phyloP scores from a whole-genome alignment of 345 rosid genomes.

The Eucalyptus shirleyi region DNA sequence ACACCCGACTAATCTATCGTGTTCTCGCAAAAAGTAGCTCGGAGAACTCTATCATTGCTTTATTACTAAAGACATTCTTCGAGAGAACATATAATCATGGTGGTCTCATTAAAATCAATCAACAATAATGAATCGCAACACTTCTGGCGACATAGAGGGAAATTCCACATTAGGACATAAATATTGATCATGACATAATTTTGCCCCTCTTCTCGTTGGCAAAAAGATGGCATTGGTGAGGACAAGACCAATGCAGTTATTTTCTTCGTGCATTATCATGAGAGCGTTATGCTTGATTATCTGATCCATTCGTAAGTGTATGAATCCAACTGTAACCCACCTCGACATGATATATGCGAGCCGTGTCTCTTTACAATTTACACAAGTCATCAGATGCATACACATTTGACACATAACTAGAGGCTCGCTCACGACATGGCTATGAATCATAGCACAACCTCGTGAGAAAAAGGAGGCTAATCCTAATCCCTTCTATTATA shows the following conservation, averaged over 20 bases:
- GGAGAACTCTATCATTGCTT: too few species aligned
- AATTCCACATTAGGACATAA: background rate
- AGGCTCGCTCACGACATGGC: background rate
- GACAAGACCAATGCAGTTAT: accelerated
- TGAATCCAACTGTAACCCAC: accelerated
- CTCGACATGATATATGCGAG: background rate
- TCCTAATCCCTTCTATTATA: background rate
- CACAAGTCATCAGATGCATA: background rate
- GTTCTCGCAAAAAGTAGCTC: background rate
- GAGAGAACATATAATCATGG: accelerated
- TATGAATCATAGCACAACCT: background rate
- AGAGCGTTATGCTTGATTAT: background rate
- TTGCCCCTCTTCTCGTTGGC: background rate
- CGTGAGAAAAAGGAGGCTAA: background rate
- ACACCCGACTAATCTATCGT: background rate
- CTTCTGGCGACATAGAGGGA: accelerated
- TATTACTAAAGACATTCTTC: accelerated
- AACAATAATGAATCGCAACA: background rate
- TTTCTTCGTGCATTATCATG: background rate
- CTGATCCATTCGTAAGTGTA: background rate
- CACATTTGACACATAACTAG: accelerated
- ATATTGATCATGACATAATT: background rate
- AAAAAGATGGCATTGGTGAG: background rate
- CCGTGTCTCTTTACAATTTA: background rate
- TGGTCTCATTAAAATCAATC: accelerated